A percentile compares a stretch with the other conserved stretches of the same genome.
Conservation (phyloP, 2,329 filamentous ascomycete species). For the Cyanodermella asteris region DNA sequence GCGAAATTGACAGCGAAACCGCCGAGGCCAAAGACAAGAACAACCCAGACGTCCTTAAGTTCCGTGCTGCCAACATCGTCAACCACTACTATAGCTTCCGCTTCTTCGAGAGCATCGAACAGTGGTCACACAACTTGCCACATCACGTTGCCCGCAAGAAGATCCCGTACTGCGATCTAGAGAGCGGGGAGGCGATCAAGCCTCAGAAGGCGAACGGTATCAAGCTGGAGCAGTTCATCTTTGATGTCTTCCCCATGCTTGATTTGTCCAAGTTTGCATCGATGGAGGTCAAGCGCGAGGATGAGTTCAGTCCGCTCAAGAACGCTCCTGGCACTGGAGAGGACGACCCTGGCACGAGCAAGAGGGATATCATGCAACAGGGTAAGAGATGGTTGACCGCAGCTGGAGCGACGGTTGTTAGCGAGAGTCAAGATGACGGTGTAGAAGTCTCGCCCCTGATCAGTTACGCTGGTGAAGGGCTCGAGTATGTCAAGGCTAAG, state of each 20-base stretch:
- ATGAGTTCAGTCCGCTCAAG: slow-evolving; percentile 96
- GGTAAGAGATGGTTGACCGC: slow-evolving; percentile 67
- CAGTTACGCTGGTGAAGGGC: slow-evolving; percentile 59
- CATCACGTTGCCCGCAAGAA: slow-evolving; percentile 98
- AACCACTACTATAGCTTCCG: slow-evolving; percentile 98
- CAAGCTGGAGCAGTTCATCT: slow-evolving; percentile 98
- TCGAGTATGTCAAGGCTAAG: slow-evolving; percentile 36
- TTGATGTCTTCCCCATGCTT: slow-evolving; percentile 88
- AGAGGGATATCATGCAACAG: slow-evolving; percentile 71
- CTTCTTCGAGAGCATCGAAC: slow-evolving; percentile 77
- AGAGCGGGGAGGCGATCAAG: slow-evolving; percentile 62
- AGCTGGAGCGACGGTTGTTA: slow-evolving; percentile 54
- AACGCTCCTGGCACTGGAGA: slow-evolving; percentile 69
- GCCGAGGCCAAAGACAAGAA: slow-evolving; percentile 72
- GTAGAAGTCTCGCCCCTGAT: slow-evolving; percentile 82
- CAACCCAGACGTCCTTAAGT: slow-evolving; percentile 66
- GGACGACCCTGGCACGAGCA: slow-evolving; percentile 87
- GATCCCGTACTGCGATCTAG: slow-evolving; percentile 66
- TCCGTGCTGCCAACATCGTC: slow-evolving; percentile 96
- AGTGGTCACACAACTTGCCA: slow-evolving; percentile 66
- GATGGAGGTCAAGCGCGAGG: slow-evolving; percentile 88
- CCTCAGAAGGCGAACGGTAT: slow-evolving; percentile 91
- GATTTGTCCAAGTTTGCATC: slow-evolving; percentile 76
- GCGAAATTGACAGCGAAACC: slow-evolving; percentile 77
- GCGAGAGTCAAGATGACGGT: slow-evolving; percentile 37